Base-by-base conservation (phyloP, 1,284 basidiomycete species). In the Ustilago lituana region DNA sequence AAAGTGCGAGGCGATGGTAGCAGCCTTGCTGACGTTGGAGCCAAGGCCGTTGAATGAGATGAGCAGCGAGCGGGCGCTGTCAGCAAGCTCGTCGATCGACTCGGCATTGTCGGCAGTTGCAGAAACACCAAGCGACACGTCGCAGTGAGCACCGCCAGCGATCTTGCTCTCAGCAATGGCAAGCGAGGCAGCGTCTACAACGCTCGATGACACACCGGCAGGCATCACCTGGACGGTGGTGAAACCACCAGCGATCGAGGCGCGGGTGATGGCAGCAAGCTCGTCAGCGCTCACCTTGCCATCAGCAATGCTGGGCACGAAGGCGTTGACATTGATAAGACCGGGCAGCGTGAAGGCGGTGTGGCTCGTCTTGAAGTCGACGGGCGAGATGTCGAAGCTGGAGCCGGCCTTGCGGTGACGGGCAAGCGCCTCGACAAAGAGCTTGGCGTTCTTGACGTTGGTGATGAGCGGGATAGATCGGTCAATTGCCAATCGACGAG, bases 401-500 rank as follows among this genome's bases (percentile, higher is more conserved):
- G 94, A 90, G 27, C 73, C 83, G 89, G 92, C 73, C 93, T 73
- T 72, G 50, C 78, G 72, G 64, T 80, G 72, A 32, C 76, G 89
- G 61, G 97, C 91, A 59, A 98, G 87, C 2, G 95, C 96, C 84
- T 98, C 94, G 35, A 93, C 91, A 46, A 98, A 88, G 79, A 99
- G 87, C 84, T 98, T 98, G 67, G 96, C 96, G 82, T 94, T 94
- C 86, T 99, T 98, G 85, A 98, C 91, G 82, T 99, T 98, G 59
- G 95, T 98, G 82, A 98, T 94, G 51, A 98, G 86, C 0, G 96
- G 95, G 33, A 98, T 90, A 29, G 94, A 94, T 79, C 95, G 97
- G 84, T 99, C 95, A 69, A 99, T 95, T n/a, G 96, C 95, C 91
- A 98, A 94, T 71, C 95, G 91, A 82, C 96, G 91, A 27, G 94